Evolutionary conservation across 2,329 filamentous ascomycete genomes (phyloP), one percentile per base, ranked within the genome.

Genomic region (Mycosphaerella arachidis): DNA sequence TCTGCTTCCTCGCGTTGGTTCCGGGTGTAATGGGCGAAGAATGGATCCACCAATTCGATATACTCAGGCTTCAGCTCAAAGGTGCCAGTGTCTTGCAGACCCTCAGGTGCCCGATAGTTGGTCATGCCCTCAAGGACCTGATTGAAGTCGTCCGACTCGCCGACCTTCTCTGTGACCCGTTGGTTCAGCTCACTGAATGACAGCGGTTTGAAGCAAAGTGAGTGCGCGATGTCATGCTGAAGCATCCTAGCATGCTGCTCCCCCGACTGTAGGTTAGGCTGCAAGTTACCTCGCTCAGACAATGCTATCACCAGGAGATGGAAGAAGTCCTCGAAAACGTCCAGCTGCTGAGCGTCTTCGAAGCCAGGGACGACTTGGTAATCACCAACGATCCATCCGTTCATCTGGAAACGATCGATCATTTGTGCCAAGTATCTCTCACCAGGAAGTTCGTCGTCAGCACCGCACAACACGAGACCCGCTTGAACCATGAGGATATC

Each of bases 1-100:
- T 99, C 94, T 0, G 93, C 91, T 73, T 99, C 94, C 71, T 99
- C 94, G 54, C 94, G 86, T 74, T 97, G 93, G 70, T 99, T 99
- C 72, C 96, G 96, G 70, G 87, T 95, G 75, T 96, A 99, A 71
- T 97, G 92, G 6, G 92, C 90, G 70, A 92, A 94, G 73, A 97
- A 99, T 0, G 95, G 94, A 72, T 99, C 95, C 54, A 99, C 86
- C 51, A 95, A 84, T 67, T 93, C 89, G 43, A 97, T 83, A 68
- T 88, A 94, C 62, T 96, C 85, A 4, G 89, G 86, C 71, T 92
- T 94, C 55, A 99, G 79, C 74, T 97, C 92, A 70, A 99, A 99
- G 0, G 91, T 96, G 59, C 95, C 94, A 16, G 92, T 90, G 72
- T 99, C 94, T 4, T 90, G 91, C 33, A 97, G 77, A 5, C 93